phyloP scores from a whole-genome alignment of 352 stramenopile species.

The Globisporangium radiosum region DNA sequence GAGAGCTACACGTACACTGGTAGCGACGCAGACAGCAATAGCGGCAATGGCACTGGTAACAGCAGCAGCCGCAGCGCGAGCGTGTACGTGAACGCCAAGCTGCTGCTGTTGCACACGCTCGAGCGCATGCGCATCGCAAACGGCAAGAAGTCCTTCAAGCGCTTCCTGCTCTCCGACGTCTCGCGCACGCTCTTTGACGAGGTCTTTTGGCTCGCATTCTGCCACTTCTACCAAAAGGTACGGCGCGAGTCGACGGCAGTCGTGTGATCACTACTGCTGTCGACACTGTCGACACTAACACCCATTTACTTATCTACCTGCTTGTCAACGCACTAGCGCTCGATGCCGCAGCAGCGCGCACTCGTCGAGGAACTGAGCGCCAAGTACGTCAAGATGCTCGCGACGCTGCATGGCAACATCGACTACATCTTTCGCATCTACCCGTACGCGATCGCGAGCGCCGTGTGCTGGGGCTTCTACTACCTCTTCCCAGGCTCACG shows the following conservation, averaged over 20 bases:
- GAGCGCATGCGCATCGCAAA: conserved; percentile 72
- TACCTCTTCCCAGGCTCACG: conserved; percentile 85
- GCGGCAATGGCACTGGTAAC: not conserved
- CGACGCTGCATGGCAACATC: conserved; percentile 55
- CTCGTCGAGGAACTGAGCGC: conserved; percentile 64
- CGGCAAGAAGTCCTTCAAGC: conserved; percentile 78
- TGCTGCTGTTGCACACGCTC: conserved; percentile 80
- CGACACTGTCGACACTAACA: not conserved
- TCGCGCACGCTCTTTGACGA: conserved; percentile 82
- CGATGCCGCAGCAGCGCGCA: conserved; percentile 45
- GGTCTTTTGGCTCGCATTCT: conserved; percentile 86
- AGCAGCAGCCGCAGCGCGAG: conserved; percentile 11
- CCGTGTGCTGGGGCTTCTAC: conserved; percentile 79
- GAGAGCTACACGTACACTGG: conserved; percentile 52
- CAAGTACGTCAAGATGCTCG: conserved; percentile 80
- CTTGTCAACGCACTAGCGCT: conserved; percentile 25
- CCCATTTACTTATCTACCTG: not conserved
- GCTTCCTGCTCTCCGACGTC: conserved; percentile 70
- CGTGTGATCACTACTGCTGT: too few species aligned
- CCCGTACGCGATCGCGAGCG: conserved; percentile 76
- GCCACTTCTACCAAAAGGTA: conserved; percentile 83
- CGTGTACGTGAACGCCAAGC: conserved; percentile 68
- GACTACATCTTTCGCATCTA: conserved; percentile 89
- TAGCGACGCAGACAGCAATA: conserved; percentile 7
- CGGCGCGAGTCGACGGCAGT: not conserved